Conservation (phyloP, 306 rosid species). For the Pterocarpus santalinus region DNA sequence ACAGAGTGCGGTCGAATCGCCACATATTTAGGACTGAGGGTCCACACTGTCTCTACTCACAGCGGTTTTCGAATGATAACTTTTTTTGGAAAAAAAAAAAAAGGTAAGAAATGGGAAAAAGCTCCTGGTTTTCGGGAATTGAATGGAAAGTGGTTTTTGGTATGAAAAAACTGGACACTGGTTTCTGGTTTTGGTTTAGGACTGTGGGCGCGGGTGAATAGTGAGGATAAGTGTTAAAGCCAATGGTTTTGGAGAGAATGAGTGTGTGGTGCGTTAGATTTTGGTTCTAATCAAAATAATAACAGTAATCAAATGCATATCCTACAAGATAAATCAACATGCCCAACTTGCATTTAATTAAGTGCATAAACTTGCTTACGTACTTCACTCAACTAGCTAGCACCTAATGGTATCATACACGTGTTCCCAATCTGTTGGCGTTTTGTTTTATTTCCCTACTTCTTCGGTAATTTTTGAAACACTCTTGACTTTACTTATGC, state of each 20-base stretch:
- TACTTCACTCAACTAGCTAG: neutral
- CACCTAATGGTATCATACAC: neutral
- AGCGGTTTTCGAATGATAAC: slow-evolving; percentile 32
- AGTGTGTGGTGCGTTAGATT: slow-evolving; percentile 30
- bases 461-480: neutral
- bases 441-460: neutral
- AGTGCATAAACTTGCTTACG: neutral
- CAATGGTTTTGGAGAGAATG: slow-evolving; percentile 54
- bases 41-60: slow-evolving; percentile 39
- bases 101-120: slow-evolving; percentile 33
- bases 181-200: slow-evolving; percentile 54
- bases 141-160: slow-evolving; percentile 46
- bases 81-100: neutral
- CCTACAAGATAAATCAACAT: neutral
- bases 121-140: slow-evolving; percentile 92
- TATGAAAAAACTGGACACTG: slow-evolving; percentile 46
- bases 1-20: slow-evolving; percentile 96
- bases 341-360: neutral
- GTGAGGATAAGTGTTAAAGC: slow-evolving; percentile 25
- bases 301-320: neutral
- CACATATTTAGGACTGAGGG: slow-evolving; percentile 73
- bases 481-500: no score
- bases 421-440: neutral
- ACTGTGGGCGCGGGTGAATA: slow-evolving; percentile 59
- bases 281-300: slow-evolving; percentile 24